Evolutionary conservation across 495 filamentous ascomycete genomes (phyloP).

Genomic region (Articulospora tetracladia): DNA sequence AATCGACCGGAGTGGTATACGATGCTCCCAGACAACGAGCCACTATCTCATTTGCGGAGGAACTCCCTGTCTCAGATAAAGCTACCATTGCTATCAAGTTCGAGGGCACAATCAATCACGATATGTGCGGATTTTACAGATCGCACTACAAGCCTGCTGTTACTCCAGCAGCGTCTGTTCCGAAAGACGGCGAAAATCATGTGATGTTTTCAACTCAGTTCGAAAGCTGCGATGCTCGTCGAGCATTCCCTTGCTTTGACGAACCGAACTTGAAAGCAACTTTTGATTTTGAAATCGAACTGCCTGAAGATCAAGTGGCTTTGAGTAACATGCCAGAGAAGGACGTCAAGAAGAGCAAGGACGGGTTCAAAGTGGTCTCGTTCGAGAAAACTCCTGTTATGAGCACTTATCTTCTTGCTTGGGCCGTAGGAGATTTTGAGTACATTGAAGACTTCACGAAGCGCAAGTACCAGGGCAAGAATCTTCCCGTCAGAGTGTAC

Average conservation of each 20-base stretch:
- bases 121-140: slow-evolving; percentile 96
- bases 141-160: slow-evolving; percentile 79
- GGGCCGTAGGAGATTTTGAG: slow-evolving; percentile 96
- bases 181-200: slow-evolving; percentile 73
- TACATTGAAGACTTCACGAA: slow-evolving; percentile 88
- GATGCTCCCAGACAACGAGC: slow-evolving; percentile 77
- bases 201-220: slow-evolving; percentile 98
- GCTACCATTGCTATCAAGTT: slow-evolving; percentile 70
- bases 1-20: slow-evolving; percentile 66
- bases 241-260: slow-evolving; percentile 96
- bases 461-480: slow-evolving; percentile 82
- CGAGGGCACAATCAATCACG: slow-evolving; percentile 83
- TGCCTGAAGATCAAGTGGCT: slow-evolving; percentile 80
- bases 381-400: slow-evolving; percentile 89
- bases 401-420: slow-evolving; percentile 96
- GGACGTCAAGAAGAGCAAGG: slow-evolving; percentile 51
- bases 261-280: slow-evolving; percentile 96
- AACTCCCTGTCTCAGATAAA: slow-evolving; percentile 57
- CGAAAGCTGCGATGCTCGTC: slow-evolving; percentile 89
- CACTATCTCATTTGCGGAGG: slow-evolving; percentile 65
- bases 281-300: slow-evolving; percentile 88
- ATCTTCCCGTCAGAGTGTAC: slow-evolving; percentile 90
- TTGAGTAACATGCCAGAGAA: slow-evolving; percentile 87
- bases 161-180: slow-evolving; percentile 63
- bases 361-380: slow-evolving; percentile 69